phyloP scores from a whole-genome alignment of 805 yeast genomes.

The Starmera amethionina region DNA sequence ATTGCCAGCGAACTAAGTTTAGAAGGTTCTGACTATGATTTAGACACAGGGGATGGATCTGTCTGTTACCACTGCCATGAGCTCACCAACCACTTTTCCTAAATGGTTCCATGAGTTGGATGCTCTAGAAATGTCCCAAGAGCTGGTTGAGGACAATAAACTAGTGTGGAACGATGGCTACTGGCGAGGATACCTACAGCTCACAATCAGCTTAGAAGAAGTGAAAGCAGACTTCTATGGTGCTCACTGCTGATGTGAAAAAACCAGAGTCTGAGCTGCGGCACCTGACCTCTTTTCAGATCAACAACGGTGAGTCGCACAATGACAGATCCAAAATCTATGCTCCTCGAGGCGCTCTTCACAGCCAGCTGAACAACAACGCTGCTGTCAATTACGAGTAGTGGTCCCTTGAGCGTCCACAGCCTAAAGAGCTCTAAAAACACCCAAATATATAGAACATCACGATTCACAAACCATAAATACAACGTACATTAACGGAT shows the following conservation, averaged over 20 bases:
- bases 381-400: not conserved
- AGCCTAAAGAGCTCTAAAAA: too few species aligned
- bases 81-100: conserved; percentile 17
- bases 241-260: conserved; percentile 2
- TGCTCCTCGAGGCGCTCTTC: conserved; percentile 1
- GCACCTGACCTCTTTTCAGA: conserved; percentile 4
- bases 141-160: conserved; percentile 4
- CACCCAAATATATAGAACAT: too few species aligned
- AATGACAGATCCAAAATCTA: conserved; percentile 3
- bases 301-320: conserved; percentile 1
- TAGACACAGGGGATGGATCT: conserved; percentile 15
- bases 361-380: not conserved
- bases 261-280: not conserved
- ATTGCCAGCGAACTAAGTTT: conserved; percentile 14
- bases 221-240: conserved; percentile 4
- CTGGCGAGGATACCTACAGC: conserved; percentile 8
- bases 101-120: not conserved
- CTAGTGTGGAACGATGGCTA: conserved; percentile 8
- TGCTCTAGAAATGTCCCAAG: conserved; percentile 1
- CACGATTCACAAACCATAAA: too few species aligned
- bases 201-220: not conserved
- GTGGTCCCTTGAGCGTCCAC: not conserved
- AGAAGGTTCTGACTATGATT: conserved; percentile 6
- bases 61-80: conserved; percentile 15
- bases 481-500: too few species aligned